These are phyloP conservation scores for Vanderwaltozyma verrucispora DNA, from an alignment of 805 yeast species.

Conservation along the genomic window DNA sequence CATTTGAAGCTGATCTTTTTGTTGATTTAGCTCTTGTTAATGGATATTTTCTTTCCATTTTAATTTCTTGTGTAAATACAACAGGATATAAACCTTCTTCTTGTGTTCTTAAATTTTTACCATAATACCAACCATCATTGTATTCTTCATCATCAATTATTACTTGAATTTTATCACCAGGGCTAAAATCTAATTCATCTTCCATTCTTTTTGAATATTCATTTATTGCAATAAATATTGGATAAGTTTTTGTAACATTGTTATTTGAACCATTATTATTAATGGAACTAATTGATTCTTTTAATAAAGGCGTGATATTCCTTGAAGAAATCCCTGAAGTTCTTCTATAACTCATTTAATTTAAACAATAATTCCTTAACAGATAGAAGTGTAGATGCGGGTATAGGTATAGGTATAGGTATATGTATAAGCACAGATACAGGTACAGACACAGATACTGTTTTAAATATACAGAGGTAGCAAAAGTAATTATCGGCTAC, in stretches of 20 bases:
- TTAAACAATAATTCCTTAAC: no score
- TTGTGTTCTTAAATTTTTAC: slow-evolving; percentile 59
- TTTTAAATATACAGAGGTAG: no score
- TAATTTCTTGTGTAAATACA: slow-evolving; percentile 59
- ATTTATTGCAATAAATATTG: slow-evolving; percentile 52
- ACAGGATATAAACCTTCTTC: slow-evolving; percentile 85
- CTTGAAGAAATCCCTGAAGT: slow-evolving; percentile 1
- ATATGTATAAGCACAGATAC: no score
- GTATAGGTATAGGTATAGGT: no score
- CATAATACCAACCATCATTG: slow-evolving; percentile 96
- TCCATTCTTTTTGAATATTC: slow-evolving; percentile 79
- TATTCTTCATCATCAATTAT: slow-evolving; percentile 87
- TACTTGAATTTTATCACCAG: slow-evolving; percentile 81
- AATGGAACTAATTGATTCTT: not conserved
- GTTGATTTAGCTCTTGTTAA: slow-evolving; percentile 44
- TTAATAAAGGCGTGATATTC: not conserved
- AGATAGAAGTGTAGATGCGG: no score
- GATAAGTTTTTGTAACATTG: slow-evolving; percentile 2
- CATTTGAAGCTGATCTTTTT: slow-evolving; percentile 28
- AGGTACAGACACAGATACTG: no score
- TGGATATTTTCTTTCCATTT: slow-evolving; percentile 29
- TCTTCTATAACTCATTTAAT: slow-evolving; percentile 1
- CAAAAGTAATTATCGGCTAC: no score
- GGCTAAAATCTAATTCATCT: slow-evolving; percentile 71
- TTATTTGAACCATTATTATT: no score